phyloP scores from a whole-genome alignment of 2,329 filamentous ascomycete genomes.

The Thermomyces lanuginosus region DNA sequence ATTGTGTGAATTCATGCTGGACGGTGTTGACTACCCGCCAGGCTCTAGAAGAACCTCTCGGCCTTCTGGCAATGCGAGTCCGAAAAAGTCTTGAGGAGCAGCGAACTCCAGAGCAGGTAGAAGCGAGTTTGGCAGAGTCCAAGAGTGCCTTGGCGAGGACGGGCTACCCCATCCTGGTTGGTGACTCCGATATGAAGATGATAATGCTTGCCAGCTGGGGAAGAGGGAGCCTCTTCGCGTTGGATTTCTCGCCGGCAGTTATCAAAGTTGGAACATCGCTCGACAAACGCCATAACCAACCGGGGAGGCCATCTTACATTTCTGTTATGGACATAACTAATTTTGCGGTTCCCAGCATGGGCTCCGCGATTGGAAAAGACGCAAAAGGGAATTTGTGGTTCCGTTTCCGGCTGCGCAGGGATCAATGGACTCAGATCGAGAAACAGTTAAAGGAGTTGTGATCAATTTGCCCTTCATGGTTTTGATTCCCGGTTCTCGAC shows the following conservation, averaged over 20 bases:
- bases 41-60: constrained; percentile 5
- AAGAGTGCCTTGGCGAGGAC: constrained; percentile 1
- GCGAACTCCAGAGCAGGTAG: constrained; percentile 9
- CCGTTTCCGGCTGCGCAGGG: constrained; percentile 8
- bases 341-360: constrained; percentile 9
- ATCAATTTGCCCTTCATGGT: no score
- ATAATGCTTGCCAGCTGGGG: constrained; percentile 28
- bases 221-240: constrained; percentile 19
- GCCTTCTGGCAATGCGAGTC: constrained; percentile 6
- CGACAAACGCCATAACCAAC: background rate
- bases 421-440: constrained; percentile 11
- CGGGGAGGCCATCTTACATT: background rate
- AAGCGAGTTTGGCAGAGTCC: constrained; percentile 8
- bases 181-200: constrained; percentile 17
- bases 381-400: constrained; percentile 18
- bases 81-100: constrained; percentile 9
- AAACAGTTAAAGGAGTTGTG: no score
- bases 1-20: constrained; percentile 3
- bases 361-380: constrained; percentile 17
- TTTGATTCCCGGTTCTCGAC: no score
- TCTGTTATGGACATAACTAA: background rate
- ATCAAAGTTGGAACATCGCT: constrained; percentile 3
- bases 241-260: constrained; percentile 22
- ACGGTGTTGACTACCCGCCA: constrained; percentile 3
- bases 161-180: constrained; percentile 16